Percentiles rank a stretch among this genome's conserved stretches.
These are phyloP conservation scores for Arctium minus DNA, from an alignment of 129 eudicot genomes.

Conservation along the genomic window DNA sequence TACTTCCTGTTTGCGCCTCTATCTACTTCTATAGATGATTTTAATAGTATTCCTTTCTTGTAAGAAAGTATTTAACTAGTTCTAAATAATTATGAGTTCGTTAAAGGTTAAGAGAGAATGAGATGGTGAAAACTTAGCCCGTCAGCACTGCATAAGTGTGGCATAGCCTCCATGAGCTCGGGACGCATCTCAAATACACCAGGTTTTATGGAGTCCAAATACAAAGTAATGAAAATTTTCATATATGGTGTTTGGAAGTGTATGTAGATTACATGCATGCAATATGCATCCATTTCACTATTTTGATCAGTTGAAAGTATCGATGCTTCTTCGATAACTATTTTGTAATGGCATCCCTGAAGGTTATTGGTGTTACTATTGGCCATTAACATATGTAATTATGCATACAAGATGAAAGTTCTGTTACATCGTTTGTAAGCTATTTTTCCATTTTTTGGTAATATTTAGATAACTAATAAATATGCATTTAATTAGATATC, in stretches of 20 bases:
- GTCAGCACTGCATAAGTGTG: too few species aligned
- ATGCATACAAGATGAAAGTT: not conserved
- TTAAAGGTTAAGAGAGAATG: not conserved
- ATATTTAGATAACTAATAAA: not conserved
- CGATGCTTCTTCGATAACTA: not conserved
- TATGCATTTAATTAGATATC: not conserved
- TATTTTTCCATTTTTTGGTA: not conserved
- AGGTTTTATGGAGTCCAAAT: not conserved
- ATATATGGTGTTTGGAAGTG: not conserved
- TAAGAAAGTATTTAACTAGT: not conserved
- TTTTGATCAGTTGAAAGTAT: not conserved
- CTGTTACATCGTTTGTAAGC: not conserved
- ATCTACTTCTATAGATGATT: not conserved
- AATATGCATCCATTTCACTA: not conserved
- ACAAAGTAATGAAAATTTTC: not conserved
- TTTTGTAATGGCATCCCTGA: not conserved
- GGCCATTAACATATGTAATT: not conserved
- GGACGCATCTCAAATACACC: not conserved
- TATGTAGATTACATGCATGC: not conserved
- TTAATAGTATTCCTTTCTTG: not conserved
- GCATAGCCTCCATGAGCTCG: too few species aligned
- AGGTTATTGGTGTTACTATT: not conserved
- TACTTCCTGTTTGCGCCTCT: too few species aligned
- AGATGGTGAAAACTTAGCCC: not conserved
- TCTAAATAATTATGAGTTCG: not conserved